Conservation (phyloP, 2,329 filamentous ascomycete species). For the Fusarium equiseti region DNA sequence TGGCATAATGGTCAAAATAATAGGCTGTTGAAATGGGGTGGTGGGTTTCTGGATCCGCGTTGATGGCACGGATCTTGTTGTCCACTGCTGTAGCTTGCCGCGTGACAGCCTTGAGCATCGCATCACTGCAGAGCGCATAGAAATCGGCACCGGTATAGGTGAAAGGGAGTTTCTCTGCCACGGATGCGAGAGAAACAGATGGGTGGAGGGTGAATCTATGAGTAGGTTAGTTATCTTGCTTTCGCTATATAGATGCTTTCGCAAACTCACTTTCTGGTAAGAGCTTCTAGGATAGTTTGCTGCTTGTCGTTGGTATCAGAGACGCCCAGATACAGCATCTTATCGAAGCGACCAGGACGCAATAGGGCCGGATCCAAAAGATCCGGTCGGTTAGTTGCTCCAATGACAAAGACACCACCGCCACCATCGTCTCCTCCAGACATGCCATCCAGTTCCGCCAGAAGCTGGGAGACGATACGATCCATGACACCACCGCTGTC, state of each 20-base stretch:
- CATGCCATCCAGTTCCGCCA: slow-evolving; percentile 98
- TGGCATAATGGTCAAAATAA: slow-evolving; percentile 95
- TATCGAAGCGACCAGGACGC: slow-evolving; percentile 92
- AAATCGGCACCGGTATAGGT: slow-evolving; percentile 98
- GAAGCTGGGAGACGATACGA: slow-evolving; percentile 91
- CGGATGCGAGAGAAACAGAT: slow-evolving; percentile 77
- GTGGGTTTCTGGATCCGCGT: slow-evolving; percentile 57
- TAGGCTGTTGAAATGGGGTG: slow-evolving; percentile 82
- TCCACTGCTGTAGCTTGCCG: slow-evolving; percentile 88
- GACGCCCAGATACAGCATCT: slow-evolving; percentile 97
- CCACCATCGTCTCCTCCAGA: slow-evolving; percentile 88
- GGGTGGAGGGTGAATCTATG: slow-evolving; percentile 85
- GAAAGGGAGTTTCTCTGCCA: slow-evolving; percentile 85
- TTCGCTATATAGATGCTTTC: background rate
- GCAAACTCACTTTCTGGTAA: slow-evolving; percentile 86
- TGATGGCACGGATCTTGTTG: slow-evolving; percentile 80
- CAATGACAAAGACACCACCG: slow-evolving; percentile 95
- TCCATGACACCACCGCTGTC: slow-evolving; percentile 99
- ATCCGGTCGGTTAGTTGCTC: slow-evolving; percentile 95
- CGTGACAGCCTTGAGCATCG: slow-evolving; percentile 98
- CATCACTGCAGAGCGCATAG: slow-evolving; percentile 96
- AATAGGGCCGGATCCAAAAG: slow-evolving; percentile 90
- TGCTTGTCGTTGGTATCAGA: slow-evolving; percentile 98
- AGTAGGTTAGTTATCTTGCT: slow-evolving; percentile 14
- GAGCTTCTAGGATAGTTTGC: slow-evolving; percentile 89